A percentile compares a stretch with the other conserved stretches of the same genome.
Conservation (phyloP, 2,329 filamentous ascomycete genomes). For the Mycocentrospora acerina region DNA sequence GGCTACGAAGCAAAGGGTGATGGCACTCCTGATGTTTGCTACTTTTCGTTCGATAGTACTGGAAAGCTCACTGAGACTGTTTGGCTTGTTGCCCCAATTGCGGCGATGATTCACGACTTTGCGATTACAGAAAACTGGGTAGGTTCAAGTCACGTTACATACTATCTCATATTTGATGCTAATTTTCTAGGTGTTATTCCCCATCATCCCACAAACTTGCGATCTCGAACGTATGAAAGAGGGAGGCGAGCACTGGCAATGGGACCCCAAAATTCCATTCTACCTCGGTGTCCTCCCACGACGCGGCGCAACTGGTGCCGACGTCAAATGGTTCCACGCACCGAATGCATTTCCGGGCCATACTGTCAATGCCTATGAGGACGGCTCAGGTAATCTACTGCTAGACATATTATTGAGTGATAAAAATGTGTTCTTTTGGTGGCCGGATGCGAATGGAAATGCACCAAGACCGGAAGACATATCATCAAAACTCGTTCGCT, state of each 20-base stretch:
- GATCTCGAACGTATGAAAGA: constrained; percentile 42
- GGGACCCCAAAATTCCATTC: constrained; percentile 35
- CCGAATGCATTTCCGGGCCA: constrained; percentile 43
- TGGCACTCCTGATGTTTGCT: constrained; percentile 43
- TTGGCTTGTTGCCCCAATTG: constrained; percentile 41
- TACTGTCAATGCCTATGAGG: constrained; percentile 33
- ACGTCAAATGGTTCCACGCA: constrained; percentile 43
- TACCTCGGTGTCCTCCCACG: constrained; percentile 30
- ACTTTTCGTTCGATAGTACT: constrained; percentile 31
- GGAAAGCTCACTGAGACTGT: too few relatives aligned
- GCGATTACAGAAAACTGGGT: constrained; percentile 45
- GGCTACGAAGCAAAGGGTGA: constrained; percentile 45
- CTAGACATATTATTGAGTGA: constrained; percentile 44
- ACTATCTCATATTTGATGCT: background rate
- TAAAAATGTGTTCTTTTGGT: constrained; percentile 50
- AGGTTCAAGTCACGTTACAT: too few relatives aligned
- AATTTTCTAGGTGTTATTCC: constrained; percentile 36
- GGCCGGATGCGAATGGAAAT: constrained; percentile 36
- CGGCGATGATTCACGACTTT: constrained; percentile 48
- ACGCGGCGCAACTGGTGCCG: constrained; percentile 6
- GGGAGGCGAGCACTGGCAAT: constrained; percentile 46
- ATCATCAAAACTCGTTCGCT: constrained; percentile 21
- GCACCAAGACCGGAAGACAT: constrained; percentile 30
- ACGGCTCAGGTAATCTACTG: constrained; percentile 24
- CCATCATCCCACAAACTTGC: constrained; percentile 35